These are phyloP conservation scores for Cladophialophora chaetospira DNA, from an alignment of 2,329 filamentous ascomycete species.

Conservation along the genomic window DNA sequence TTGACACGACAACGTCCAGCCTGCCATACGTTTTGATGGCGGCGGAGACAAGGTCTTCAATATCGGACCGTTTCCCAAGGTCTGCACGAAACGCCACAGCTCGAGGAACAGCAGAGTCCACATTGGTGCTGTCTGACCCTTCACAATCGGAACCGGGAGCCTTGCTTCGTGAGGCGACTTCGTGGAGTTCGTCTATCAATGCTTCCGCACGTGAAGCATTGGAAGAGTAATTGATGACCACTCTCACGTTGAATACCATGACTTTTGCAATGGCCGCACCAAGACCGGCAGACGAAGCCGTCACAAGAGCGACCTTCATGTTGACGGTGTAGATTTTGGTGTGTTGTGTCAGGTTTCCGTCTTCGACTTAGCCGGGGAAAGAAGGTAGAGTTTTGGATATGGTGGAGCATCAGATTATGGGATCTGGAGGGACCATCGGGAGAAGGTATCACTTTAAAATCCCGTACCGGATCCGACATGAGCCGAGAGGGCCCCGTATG, in stretches of 20 bases:
- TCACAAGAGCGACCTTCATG: constrained; percentile 23
- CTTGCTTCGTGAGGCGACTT: neutral
- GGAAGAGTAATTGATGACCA: constrained; percentile 21
- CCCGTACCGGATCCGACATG: no score
- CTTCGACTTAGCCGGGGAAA: no score
- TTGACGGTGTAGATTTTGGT: no score
- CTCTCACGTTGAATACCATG: neutral
- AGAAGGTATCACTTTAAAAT: no score
- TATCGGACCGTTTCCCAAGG: neutral
- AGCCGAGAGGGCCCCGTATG: no score
- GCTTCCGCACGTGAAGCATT: constrained; percentile 12
- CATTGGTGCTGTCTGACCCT: neutral
- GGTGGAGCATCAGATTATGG: no score
- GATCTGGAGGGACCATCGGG: no score
- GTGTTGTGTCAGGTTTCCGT: no score
- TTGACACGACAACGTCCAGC: neutral
- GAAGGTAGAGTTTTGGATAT: no score
- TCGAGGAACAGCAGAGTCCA: neutral
- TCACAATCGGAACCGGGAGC: neutral
- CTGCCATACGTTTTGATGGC: neutral
- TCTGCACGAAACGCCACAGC: neutral
- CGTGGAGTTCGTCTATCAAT: constrained; percentile 25
- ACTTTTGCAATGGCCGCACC: constrained; percentile 18
- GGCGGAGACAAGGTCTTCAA: neutral
- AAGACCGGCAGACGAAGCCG: constrained; percentile 28